Base-by-base conservation (phyloP, 2,329 filamentous ascomycete species). In the Aspergillus aculeatus region DNA sequence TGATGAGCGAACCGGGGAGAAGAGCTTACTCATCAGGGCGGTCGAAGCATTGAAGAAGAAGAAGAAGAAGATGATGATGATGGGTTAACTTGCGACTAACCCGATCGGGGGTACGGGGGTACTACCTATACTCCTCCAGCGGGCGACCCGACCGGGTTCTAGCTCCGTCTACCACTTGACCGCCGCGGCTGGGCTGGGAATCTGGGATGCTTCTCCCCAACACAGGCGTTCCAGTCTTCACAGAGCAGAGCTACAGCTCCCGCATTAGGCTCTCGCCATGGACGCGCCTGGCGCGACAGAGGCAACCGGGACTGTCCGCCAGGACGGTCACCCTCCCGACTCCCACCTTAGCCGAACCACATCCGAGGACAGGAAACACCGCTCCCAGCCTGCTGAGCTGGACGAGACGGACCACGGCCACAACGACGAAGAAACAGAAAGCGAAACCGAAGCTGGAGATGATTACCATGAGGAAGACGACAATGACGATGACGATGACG, bases 401-500 rank as follows among this genome's bases (percentile, higher is more conserved):
- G 61, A 62, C 23, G 61, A 64, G 59, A 67, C 49, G 47, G 50
- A 61, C 26, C 47, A 63, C 24, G 44, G 57, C 58, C 54, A 60
- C 47, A 66, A 70, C 31, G 69, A 67, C 21, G 63, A 69, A 35
- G 65, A 59, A 9, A 60, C 66, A 21, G 69, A 68, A 49, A 67
- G 64, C 31, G 64, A 64, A 47, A 62, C 65, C 38, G 68, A 70
- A 3, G 70, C 70, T 5, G 70, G 71, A n/a, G 70, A 72, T 29
- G 75, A 74, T 4, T 75, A 76, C 3, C 77, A 76, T 0, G 84
- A 86, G 0, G 84, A 86, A 0, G 85, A 87, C 0, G 85, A 87
- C 0, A 87, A 88, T 0, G 89, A 92, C 0, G 89, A 90, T 0
- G 88, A 89, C 0, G 7, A 7, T 6, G 26, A 29, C 26, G 26